A percentile compares a stretch with the other conserved stretches of the same genome.
Conservation (phyloP, 2,329 filamentous ascomycete genomes). For the Colletotrichum lentis region DNA sequence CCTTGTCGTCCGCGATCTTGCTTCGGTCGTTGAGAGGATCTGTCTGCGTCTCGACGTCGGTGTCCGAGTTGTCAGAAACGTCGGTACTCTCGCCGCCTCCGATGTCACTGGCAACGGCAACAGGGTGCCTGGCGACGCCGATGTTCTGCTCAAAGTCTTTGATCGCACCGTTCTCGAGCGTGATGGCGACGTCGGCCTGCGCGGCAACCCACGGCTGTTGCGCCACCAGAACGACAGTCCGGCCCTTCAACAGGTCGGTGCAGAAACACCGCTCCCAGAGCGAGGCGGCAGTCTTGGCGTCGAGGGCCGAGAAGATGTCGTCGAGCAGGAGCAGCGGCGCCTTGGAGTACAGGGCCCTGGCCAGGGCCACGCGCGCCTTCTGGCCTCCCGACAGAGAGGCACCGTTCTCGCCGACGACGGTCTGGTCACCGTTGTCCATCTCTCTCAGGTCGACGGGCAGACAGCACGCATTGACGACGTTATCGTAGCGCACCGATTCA, state of each 20-base stretch:
- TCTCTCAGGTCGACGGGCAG: constrained; percentile 60
- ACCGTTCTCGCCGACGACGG: constrained; percentile 63
- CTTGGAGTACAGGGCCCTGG: constrained; percentile 65
- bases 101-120: constrained; percentile 52
- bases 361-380: constrained; percentile 64
- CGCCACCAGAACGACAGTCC: constrained; percentile 66
- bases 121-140: constrained; percentile 55
- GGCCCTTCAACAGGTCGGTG: constrained; percentile 59
- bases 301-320: constrained; percentile 67
- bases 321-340: constrained; percentile 64
- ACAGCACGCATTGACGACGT: constrained; percentile 64
- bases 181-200: constrained; percentile 58
- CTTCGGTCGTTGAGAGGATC: constrained; percentile 44
- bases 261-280: constrained; percentile 68
- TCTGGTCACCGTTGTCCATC: constrained; percentile 60
- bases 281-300: constrained; percentile 64
- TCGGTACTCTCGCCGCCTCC: constrained; percentile 50
- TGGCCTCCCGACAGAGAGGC: constrained; percentile 65
- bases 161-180: constrained; percentile 57
- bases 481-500: constrained; percentile 62
- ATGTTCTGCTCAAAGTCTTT: constrained; percentile 54
- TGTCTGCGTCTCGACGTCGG: constrained; percentile 44
- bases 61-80: constrained; percentile 41
- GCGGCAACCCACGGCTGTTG: constrained; percentile 63
- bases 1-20: constrained; percentile 50